These are phyloP conservation scores for Podospora bellae-mahoneyi DNA, from an alignment of 495 filamentous ascomycete species.

Conservation along the genomic window DNA sequence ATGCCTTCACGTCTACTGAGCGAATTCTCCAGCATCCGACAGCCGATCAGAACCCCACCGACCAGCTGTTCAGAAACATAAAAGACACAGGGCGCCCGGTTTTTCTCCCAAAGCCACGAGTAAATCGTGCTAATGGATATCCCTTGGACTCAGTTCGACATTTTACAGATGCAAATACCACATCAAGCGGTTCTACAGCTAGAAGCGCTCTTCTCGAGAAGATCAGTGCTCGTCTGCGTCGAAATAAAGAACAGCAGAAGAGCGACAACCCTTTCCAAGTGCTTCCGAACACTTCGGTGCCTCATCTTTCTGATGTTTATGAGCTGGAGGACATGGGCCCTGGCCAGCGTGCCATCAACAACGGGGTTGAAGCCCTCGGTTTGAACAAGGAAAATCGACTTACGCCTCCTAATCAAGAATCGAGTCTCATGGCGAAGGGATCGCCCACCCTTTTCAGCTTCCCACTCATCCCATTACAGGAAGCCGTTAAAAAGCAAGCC, in stretches of 20 bases:
- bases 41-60: background rate
- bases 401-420: conserved; percentile 1
- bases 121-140: conserved; percentile 30
- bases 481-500: conserved; percentile 28
- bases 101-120: conserved; percentile 28
- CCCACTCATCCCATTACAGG: conserved; percentile 26
- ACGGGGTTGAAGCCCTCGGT: background rate
- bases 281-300: background rate
- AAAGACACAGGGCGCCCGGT: conserved; percentile 27
- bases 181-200: conserved; percentile 16
- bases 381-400: conserved; percentile 4
- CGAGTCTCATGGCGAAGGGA: background rate
- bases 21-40: conserved; percentile 30
- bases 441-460: conserved; percentile 28
- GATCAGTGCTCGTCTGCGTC: conserved; percentile 27
- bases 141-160: conserved; percentile 27
- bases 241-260: conserved; percentile 13
- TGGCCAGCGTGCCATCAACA: background rate
- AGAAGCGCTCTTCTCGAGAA: conserved; percentile 23
- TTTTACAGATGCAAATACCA: conserved; percentile 17
- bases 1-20: conserved; percentile 24
- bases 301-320: background rate
- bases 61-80: conserved; percentile 22
- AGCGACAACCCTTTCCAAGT: conserved; percentile 12
- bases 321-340: background rate